Evolutionary conservation across 2,329 filamentous ascomycete genomes (phyloP), one percentile per base, ranked within the genome.

Genomic region (Ophiognomonia clavigignenti-juglandacearum): DNA sequence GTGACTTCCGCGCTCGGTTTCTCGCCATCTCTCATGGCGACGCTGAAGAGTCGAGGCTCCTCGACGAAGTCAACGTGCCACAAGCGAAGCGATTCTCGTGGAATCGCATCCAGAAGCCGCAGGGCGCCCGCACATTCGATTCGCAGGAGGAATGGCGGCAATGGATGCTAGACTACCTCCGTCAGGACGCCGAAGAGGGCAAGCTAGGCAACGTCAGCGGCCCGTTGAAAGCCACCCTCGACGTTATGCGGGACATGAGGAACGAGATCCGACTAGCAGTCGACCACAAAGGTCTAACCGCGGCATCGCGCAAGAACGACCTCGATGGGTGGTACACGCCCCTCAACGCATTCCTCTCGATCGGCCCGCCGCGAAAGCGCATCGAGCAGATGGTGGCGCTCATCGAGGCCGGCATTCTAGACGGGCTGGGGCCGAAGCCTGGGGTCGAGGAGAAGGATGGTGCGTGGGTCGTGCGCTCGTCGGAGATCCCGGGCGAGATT

Each of bases 321-420:
- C 42, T 44, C 9, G 42, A 29, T 13, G 26, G 4, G 29, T 44
- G 42, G 42, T 44, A 44, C 42, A 44, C 42, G 20, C 42, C 42
- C 2, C 18, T 44, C 42, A 44, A 44, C 31, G 42, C n/a, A 1
- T 44, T 38, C 22, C 32, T 44, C 31, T 44, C 42, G 20, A 44
- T 44, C 32, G 42, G 42, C 29, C 42, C 42, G 11, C 42, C 42
- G 22, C 32, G 11, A 20, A 22, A 14, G 20, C 34, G 42, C 13
- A 37, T 44, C 34, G 42, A 44, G 42, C 42, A 44, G 42, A 44
- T 44, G 42, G 42, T 31, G 16, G 42, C 42, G 6, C 22, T 44
- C 14, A 29, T 44, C 16, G 42, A 44, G 23, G 42, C 42, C 2
- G 42, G 42, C 7, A 19, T 44, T 2, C 34, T 44, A n/a, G 31